phyloP scores from a whole-genome alignment of 768 basidiomycete genomes.

The Lactarius trivialis region DNA sequence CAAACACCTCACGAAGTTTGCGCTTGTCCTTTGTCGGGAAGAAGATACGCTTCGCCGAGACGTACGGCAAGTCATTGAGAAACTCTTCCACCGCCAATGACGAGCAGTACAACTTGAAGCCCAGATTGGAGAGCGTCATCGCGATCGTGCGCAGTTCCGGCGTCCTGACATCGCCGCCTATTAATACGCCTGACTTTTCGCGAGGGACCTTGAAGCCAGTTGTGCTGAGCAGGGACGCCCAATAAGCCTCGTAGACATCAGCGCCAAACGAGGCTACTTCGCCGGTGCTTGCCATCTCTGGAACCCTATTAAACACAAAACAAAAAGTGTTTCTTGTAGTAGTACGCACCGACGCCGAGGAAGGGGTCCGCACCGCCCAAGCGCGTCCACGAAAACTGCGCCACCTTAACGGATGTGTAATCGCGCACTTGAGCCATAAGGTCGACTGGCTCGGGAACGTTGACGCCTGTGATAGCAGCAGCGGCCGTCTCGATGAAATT shows the following conservation, averaged over 20 bases:
- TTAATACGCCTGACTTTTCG: constrained; percentile 77
- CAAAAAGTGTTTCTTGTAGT: neutral
- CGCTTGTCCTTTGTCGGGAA: constrained; percentile 98
- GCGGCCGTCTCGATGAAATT: constrained; percentile 97
- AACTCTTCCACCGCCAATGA: constrained; percentile 72
- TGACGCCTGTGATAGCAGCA: constrained; percentile 73
- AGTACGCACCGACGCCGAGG: constrained; percentile 78
- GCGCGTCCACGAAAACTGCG: constrained; percentile 98
- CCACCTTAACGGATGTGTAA: constrained; percentile 94
- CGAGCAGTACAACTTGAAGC: constrained; percentile 94
- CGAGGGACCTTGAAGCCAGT: constrained; percentile 93
- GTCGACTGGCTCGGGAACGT: constrained; percentile 88
- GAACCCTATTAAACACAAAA: neutral
- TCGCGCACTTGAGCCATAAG: constrained; percentile 84
- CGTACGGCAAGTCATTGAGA: constrained; percentile 71
- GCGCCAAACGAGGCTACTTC: constrained; percentile 95
- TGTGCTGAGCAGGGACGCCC: constrained; percentile 89
- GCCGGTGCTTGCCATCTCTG: constrained; percentile 98
- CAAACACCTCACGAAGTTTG: constrained; percentile 87
- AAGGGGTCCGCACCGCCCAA: constrained; percentile 94
- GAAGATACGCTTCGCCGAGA: constrained; percentile 81
- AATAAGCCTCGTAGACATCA: constrained; percentile 92
- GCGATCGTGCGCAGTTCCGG: constrained; percentile 86
- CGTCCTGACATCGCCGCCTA: constrained; percentile 84
- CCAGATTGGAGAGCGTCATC: constrained; percentile 71